These are phyloP conservation scores for Coprinopsis sp. DNA, from an alignment of 768 basidiomycete species.

Conservation along the genomic window DNA sequence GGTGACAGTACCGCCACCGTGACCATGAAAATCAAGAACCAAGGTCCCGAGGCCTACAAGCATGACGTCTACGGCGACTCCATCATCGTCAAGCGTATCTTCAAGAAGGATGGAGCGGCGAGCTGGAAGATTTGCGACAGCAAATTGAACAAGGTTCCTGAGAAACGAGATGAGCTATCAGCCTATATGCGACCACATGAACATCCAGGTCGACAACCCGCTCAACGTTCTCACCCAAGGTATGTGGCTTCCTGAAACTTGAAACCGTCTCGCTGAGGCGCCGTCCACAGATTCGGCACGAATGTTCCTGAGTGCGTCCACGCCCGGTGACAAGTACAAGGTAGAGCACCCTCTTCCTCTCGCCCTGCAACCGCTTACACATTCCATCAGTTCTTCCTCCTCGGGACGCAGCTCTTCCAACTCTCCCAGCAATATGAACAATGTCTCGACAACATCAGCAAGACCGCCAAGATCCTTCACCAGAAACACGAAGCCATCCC, in stretches of 20 bases:
- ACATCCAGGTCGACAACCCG: conserved; percentile 94
- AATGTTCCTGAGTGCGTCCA: conserved; percentile 82
- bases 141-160: conserved; percentile 54
- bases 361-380: conserved; percentile 2
- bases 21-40: conserved; percentile 79
- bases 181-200: conserved; percentile 93
- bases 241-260: conserved; percentile 14
- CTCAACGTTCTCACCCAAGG: conserved; percentile 93
- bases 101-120: conserved; percentile 70
- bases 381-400: conserved; percentile 76
- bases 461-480: conserved; percentile 58
- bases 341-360: conserved; percentile 35
- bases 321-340: conserved; percentile 83
- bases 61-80: conserved; percentile 81
- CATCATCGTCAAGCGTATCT: conserved; percentile 78
- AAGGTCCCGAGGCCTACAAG: conserved; percentile 85
- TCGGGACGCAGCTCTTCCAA: conserved; percentile 87
- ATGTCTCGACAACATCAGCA: conserved; percentile 67
- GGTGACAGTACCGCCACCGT: conserved; percentile 61
- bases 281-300: conserved; percentile 52
- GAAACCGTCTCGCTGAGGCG: conserved; percentile 20
- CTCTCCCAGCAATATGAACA: conserved; percentile 83
- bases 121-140: conserved; percentile 79
- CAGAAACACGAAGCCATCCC: conserved; percentile 77
- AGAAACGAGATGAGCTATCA: conserved; percentile 78